Base-by-base conservation (phyloP, 208 protist genomes). In the Porcisia deanei region DNA sequence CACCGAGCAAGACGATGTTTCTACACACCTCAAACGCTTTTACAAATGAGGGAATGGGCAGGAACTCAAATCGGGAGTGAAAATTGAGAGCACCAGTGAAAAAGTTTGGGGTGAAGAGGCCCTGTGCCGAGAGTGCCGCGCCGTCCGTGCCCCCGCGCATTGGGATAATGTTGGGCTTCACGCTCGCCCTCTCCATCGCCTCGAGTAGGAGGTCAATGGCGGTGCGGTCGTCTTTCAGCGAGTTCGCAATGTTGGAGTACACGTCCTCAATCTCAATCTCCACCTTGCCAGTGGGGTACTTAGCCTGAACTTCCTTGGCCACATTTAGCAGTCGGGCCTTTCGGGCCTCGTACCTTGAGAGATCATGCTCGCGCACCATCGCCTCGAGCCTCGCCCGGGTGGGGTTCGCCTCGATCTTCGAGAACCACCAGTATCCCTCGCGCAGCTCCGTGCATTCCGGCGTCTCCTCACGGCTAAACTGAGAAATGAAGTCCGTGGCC, bases 51-150 rank as follows among this genome's bases (percentile, higher is more conserved):
- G 93, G 84, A 25, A 97, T 73, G 1, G 93, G 93, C 49, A 97
- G 71, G 65, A 95, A 97, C 78, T 97, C 93, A 71, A 87, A 91
- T 70, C 83, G 73, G n/a, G 90, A 95, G 81, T 97, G 92, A 66
- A 97, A 97, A 81, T 97, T 94, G 81, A 95, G 92, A 1, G 90
- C 90, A 14, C 92, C 92, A 14, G 92, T 97, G 75, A 97, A 96
- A 65, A 90, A 97, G 77, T 95, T 97, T 6, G 90, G 90, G 25
- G 90, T 95, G 39, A 94, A 73, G 43, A 95, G 75, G 3, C 90
- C 92, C 68, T 91, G 66, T 30, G 81, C 76, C 1, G 92, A 90
- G 39, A 97, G 86, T 16, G 88, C 92, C 6, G 90, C 90, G 30
- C 92, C 92, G 61, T 97, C 92, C 4, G 90, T 95, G 41, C 92